A percentile compares a stretch with the other conserved stretches of the same genome.
These are phyloP conservation scores for Thalia dealbata DNA, from an alignment of 176 grass and related monocot species.

Conservation along the genomic window DNA sequence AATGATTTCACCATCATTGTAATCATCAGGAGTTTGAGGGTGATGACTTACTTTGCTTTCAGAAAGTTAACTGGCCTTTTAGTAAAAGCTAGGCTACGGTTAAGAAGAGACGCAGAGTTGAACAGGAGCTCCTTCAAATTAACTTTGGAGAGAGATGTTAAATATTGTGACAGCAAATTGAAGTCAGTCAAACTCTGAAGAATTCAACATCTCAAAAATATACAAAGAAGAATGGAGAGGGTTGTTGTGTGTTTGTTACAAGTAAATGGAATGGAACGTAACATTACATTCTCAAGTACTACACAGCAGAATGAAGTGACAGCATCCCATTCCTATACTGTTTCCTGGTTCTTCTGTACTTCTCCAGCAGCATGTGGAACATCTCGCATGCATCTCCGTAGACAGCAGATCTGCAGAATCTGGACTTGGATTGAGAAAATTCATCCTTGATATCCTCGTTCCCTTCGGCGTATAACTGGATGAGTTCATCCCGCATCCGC, in stretches of 20 bases:
- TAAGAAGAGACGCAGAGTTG: too few relatives aligned
- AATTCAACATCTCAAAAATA: too few relatives aligned
- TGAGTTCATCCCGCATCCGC: conserved; percentile 23
- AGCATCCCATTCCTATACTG: conserved; percentile 70
- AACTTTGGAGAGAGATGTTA: not conserved
- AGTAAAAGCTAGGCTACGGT: too few relatives aligned
- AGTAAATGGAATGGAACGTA: too few relatives aligned
- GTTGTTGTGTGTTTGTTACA: not conserved
- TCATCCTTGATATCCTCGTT: conserved; percentile 8
- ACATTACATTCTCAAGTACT: not conserved
- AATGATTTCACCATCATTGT: not conserved
- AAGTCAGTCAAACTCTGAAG: not conserved
- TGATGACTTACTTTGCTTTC: not conserved
- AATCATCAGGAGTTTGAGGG: not conserved
- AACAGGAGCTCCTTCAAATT: too few relatives aligned
- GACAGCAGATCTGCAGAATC: conserved; percentile 32
- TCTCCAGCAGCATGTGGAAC: conserved; percentile 32
- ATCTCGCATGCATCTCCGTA: conserved; percentile 39
- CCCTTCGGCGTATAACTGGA: conserved; percentile 15
- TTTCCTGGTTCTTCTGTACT: conserved; percentile 45
- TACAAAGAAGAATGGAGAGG: too few relatives aligned
- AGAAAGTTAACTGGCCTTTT: not conserved
- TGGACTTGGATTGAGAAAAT: conserved; percentile 28
- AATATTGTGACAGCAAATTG: not conserved
- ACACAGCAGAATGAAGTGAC: conserved; percentile 26